Conservation (phyloP, 352 stramenopile species). For the Pythium scleroteichum region DNA sequence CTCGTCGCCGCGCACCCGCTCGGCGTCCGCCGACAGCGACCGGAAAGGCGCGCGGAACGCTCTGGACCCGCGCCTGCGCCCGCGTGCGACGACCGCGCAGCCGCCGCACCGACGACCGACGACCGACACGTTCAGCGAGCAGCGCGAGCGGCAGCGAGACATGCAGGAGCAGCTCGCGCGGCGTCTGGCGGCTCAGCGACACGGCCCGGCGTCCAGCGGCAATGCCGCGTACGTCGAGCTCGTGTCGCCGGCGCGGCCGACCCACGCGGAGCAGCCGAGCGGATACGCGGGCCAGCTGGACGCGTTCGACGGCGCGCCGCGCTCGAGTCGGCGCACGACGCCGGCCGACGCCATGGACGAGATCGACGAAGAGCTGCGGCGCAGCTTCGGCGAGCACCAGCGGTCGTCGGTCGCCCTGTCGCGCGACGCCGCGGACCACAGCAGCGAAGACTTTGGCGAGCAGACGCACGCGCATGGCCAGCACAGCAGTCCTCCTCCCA, state of each 20-base stretch:
- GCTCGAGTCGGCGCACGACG: not conserved
- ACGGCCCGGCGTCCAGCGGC: not conserved
- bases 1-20: too few species aligned
- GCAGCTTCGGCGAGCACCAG: slow-evolving; percentile 16
- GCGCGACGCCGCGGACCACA: slow-evolving; percentile 6
- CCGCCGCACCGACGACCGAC: too few species aligned
- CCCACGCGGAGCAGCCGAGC: slow-evolving; percentile 1
- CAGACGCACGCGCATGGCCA: not conserved
- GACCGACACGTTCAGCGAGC: not conserved
- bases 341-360: slow-evolving; percentile 17
- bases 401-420: not conserved
- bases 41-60: too few species aligned
- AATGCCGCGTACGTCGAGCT: slow-evolving; percentile 11
- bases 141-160: slow-evolving; percentile 14
- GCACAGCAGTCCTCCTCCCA: slow-evolving; percentile 3
- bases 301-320: not conserved
- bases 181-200: not conserved
- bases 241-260: slow-evolving; percentile 14
- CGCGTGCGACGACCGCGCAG: not conserved
- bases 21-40: too few species aligned
- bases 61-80: too few species aligned
- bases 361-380: slow-evolving; percentile 20
- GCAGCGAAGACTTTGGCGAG: slow-evolving; percentile 4
- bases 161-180: slow-evolving; percentile 4
- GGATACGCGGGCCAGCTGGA: not conserved